Evolutionary conservation across 768 basidiomycete species (phyloP).

Genomic region (Mycena epipterygia): DNA sequence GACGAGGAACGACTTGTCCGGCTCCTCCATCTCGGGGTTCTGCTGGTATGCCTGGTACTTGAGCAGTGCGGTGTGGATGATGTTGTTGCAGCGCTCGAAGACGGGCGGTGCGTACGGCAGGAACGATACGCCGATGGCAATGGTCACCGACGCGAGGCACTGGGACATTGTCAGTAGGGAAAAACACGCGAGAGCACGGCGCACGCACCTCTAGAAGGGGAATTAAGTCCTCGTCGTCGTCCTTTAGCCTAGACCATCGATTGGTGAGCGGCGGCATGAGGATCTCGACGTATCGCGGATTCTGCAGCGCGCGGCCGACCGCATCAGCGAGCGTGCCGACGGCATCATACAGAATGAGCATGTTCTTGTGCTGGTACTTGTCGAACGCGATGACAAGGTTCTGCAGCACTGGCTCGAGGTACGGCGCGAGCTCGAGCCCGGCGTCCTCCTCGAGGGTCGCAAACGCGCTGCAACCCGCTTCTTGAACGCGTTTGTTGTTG

Average conservation of each 20-base stretch:
- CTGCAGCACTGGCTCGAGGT: slow-evolving; percentile 93
- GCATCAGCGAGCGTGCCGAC: slow-evolving; percentile 98
- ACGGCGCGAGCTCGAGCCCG: slow-evolving; percentile 89
- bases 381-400: slow-evolving; percentile 97
- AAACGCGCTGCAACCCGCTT: slow-evolving; percentile 98
- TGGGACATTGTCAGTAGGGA: slow-evolving; percentile 44
- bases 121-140: slow-evolving; percentile 94
- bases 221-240: slow-evolving; percentile 93
- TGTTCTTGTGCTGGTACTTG: slow-evolving; percentile 99
- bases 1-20: slow-evolving; percentile 97
- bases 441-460: slow-evolving; percentile 99
- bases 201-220: slow-evolving; percentile 90
- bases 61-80: slow-evolving; percentile 86
- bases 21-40: slow-evolving; percentile 92
- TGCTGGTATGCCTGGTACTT: slow-evolving; percentile 91
- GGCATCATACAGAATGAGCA: slow-evolving; percentile 99
- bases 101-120: slow-evolving; percentile 90
- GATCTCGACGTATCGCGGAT: slow-evolving; percentile 91
- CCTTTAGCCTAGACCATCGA: slow-evolving; percentile 91
- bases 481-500: slow-evolving; percentile 98
- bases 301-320: slow-evolving; percentile 89
- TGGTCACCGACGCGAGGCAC: slow-evolving; percentile 98
- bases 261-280: slow-evolving; percentile 95
- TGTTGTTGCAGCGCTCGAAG: slow-evolving; percentile 89
- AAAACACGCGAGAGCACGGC: slow-evolving; percentile 4